Evolutionary conservation across 495 filamentous ascomycete genomes (phyloP).

Genomic region (Xylaria longipes): DNA sequence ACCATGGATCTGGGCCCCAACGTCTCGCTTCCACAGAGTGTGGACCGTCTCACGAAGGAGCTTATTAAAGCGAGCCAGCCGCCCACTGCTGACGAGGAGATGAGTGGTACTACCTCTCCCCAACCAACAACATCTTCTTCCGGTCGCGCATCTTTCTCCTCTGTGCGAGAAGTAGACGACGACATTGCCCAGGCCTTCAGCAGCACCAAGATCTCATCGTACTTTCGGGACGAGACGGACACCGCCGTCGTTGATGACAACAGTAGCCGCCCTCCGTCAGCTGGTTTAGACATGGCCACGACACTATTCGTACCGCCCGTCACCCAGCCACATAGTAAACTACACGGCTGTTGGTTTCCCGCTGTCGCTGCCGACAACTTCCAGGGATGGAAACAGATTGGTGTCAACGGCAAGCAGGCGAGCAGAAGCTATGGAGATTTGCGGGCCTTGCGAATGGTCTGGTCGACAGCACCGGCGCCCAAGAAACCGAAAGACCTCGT

Average conservation of each 20-base stretch:
- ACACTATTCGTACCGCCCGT: constrained; percentile 56
- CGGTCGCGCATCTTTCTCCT: constrained; percentile 62
- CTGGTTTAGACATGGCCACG: constrained; percentile 48
- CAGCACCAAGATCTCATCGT: constrained; percentile 67
- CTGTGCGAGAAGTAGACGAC: constrained; percentile 58
- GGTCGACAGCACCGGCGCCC: constrained; percentile 56
- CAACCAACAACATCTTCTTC: constrained; percentile 25
- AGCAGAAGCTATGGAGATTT: constrained; percentile 79
- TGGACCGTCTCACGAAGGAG: constrained; percentile 34
- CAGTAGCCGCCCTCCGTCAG: constrained; percentile 26
- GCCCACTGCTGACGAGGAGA: constrained; percentile 9
- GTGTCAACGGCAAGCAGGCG: constrained; percentile 66
- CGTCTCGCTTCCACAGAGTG: constrained; percentile 38
- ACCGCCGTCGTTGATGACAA: constrained; percentile 53
- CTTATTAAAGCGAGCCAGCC: constrained; percentile 23
- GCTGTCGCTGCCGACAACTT: constrained; percentile 66
- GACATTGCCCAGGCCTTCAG: constrained; percentile 75
- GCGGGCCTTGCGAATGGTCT: constrained; percentile 60
- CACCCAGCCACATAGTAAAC: constrained; percentile 52
- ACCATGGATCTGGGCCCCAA: constrained; percentile 38
- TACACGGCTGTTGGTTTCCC: constrained; percentile 70
- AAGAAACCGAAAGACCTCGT: constrained; percentile 30
- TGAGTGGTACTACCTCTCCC: constrained; percentile 16
- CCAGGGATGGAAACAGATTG: constrained; percentile 74
- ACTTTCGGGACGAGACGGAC: constrained; percentile 46